Evolutionary conservation across 208 protist genomes (phyloP).

Genomic region (Tritrichomonas foetus): DNA sequence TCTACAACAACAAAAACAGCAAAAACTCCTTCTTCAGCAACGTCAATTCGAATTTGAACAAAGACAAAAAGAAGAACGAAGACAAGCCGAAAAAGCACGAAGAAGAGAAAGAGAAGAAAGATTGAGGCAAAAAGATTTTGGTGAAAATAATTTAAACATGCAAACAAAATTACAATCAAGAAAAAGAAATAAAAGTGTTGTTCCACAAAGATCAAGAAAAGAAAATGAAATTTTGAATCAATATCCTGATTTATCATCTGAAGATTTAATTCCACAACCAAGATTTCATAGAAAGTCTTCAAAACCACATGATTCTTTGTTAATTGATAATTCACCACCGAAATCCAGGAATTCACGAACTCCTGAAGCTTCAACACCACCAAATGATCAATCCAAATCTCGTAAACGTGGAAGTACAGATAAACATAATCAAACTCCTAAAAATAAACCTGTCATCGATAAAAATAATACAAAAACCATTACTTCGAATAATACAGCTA

Average conservation of each 20-base stretch:
- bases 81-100: no score
- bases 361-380: background rate
- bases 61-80: no score
- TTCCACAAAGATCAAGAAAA: background rate
- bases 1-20: no score
- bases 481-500: background rate
- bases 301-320: background rate
- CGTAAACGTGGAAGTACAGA: background rate
- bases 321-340: background rate
- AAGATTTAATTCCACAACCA: background rate
- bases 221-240: background rate
- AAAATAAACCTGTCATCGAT: background rate
- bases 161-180: background rate
- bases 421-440: background rate
- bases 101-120: no score
- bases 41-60: no score
- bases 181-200: background rate
- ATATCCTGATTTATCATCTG: background rate
- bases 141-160: background rate
- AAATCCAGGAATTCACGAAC: background rate
- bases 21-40: no score
- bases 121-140: no score
- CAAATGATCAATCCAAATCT: background rate
- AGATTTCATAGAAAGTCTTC: background rate
- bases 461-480: background rate